Percentiles rank a stretch among this genome's conserved stretches.
Evolutionary conservation across 2,329 filamentous ascomycete genomes (phyloP).

Genomic region (Pseudogymnoascus sp.): DNA sequence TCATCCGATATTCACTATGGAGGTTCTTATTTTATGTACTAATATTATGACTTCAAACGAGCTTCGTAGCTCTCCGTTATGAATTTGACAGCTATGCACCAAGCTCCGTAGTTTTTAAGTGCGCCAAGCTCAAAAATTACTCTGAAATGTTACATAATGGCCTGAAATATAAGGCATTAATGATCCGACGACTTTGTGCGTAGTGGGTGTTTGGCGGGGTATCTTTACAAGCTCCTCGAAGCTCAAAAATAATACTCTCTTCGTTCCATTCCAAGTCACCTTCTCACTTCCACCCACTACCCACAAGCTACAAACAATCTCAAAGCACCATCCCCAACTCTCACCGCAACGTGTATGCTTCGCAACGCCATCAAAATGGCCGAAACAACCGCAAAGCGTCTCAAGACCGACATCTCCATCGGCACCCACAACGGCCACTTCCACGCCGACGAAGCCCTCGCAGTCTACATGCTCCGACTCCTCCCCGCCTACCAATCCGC

Average conservation of each 20-base stretch:
- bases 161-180: not conserved
- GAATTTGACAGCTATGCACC: not conserved
- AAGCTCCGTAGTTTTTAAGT: not conserved
- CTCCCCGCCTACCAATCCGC: constrained; percentile 72
- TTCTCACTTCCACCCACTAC: not conserved
- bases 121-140: not conserved
- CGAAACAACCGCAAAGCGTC: constrained; percentile 66
- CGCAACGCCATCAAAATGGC: constrained; percentile 49
- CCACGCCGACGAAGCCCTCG: constrained; percentile 95
- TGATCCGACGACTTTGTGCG: not conserved
- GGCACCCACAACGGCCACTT: constrained; percentile 98
- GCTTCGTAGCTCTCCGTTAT: not conserved
- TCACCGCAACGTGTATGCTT: constrained; percentile 32
- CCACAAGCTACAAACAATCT: not conserved
- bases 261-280: not conserved
- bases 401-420: constrained; percentile 61
- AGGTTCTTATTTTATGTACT: not conserved
- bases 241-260: not conserved
- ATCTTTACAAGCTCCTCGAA: not conserved
- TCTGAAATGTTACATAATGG: not conserved
- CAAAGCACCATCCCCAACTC: not conserved
- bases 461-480: constrained; percentile 87
- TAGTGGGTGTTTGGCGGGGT: not conserved
- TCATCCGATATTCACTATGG: not conserved
- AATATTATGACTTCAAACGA: not conserved